A percentile compares a stretch with the other conserved stretches of the same genome.
Evolutionary conservation across 768 basidiomycete species (phyloP).

Genomic region (Rhizopogon sp.): DNA sequence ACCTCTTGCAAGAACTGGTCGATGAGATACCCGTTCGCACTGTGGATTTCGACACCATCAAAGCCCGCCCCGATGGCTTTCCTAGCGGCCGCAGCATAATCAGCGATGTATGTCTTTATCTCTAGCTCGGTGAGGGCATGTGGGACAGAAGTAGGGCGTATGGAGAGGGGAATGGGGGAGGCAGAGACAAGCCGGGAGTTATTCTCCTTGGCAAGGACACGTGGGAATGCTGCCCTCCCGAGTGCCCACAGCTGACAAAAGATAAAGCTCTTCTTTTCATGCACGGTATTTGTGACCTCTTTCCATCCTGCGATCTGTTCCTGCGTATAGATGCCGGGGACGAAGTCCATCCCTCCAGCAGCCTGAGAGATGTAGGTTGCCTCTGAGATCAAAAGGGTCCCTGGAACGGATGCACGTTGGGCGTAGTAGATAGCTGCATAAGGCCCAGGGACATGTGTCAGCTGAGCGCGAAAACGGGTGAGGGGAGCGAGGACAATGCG

Average conservation of each 20-base stretch:
- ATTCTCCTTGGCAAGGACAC: conserved; percentile 12
- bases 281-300: conserved; percentile 37
- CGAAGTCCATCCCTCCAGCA: conserved; percentile 26
- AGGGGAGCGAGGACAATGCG: conserved; percentile 33
- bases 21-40: conserved; percentile 26
- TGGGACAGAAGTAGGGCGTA: conserved; percentile 18
- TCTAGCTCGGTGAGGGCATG: conserved; percentile 36
- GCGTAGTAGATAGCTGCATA: conserved; percentile 32
- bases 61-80: conserved; percentile 59
- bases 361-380: conserved; percentile 33
- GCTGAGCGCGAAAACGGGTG: conserved; percentile 26
- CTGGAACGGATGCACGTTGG: conserved; percentile 31
- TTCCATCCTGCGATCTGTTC: conserved; percentile 57
- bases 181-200: conserved; percentile 20
- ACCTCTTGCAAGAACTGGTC: conserved; percentile 39
- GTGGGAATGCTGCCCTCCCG: conserved; percentile 30
- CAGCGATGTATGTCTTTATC: conserved; percentile 38
- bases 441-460: conserved; percentile 22
- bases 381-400: conserved; percentile 42
- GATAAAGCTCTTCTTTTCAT: conserved; percentile 37
- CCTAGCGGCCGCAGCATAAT: conserved; percentile 43
- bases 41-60: conserved; percentile 47
- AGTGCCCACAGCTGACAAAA: conserved; percentile 46
- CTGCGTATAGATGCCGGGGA: conserved; percentile 45
- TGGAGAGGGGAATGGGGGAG: conserved; percentile 15